Evolutionary conservation across 768 basidiomycete species (phyloP).

Genomic region (Mrakia blollopis): DNA sequence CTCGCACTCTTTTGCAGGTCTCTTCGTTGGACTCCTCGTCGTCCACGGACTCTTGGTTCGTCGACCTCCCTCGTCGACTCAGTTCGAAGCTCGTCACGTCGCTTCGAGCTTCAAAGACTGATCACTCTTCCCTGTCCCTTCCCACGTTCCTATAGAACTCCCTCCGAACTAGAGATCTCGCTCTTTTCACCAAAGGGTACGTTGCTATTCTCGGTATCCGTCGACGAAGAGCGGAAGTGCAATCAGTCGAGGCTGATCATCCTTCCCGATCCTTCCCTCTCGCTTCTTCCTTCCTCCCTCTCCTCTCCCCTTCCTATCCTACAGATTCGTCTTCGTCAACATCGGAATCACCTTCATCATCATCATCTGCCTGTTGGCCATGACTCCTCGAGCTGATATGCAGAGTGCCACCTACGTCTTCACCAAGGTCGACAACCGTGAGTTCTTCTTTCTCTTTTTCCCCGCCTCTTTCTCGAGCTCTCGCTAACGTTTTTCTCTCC

Average conservation of each 20-base stretch:
- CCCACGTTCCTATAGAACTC: conserved; percentile 31
- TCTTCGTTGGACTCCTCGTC: conserved; percentile 69
- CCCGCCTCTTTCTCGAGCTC: too few species aligned
- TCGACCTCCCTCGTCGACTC: conserved; percentile 39
- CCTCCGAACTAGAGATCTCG: conserved; percentile 64
- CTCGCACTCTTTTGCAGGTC: conserved; percentile 47
- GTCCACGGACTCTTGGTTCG: conserved; percentile 58
- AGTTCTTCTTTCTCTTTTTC: neutral
- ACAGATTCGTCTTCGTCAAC: conserved; percentile 74
- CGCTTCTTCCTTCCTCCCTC: too few species aligned
- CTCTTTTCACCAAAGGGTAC: conserved; percentile 57
- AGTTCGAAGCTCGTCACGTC: conserved; percentile 45
- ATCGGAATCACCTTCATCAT: conserved; percentile 64
- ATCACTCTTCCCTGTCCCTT: neutral
- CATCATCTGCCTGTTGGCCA: conserved; percentile 75
- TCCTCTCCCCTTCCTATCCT: neutral
- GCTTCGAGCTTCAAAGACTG: neutral
- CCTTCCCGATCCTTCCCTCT: conserved; percentile 4
- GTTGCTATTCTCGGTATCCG: neutral
- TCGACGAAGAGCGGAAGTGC: too few species aligned
- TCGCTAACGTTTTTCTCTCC: neutral
- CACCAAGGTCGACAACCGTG: conserved; percentile 61
- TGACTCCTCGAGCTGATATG: conserved; percentile 60
- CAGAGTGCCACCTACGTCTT: conserved; percentile 75
- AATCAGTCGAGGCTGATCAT: neutral